Evolutionary conservation across 2,329 filamentous ascomycete genomes (phyloP), one percentile per base, ranked within the genome.

Genomic region (Cryphonectria nitschkei): DNA sequence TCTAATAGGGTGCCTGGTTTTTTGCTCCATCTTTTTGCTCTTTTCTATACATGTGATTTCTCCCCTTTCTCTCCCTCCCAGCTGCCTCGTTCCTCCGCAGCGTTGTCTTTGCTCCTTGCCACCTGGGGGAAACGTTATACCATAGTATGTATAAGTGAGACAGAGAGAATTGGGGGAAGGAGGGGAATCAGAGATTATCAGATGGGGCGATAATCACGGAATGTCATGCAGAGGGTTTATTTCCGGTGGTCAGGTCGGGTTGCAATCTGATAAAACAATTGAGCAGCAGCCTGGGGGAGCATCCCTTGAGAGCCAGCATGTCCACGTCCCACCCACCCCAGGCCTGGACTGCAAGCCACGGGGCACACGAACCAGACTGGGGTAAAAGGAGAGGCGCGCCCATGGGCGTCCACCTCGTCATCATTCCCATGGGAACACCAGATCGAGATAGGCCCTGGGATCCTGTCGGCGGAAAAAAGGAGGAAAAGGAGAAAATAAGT

Each of bases 141-240:
- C 26, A 26, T 26, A 26, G 26, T 26, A 61, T 1, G 7, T 34
- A n/a, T 2, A 8, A 39, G 22, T 34, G 29, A 34, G 29, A 58
- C 54, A 32, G 34, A 19, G 29, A 32, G 9, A n/a, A 9, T 32
- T 19, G 13, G 54, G 54, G 29, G 14, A 29, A 29, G 26, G 54
- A 8, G 54, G 26, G 26, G 29, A 32, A 19, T 16, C 26, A 52
- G 13, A 67, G 50, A 29, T 68, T 54, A 54, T 68, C 58, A 68
- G 67, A 68, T 68, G 67, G 67, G 6, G 67, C 56, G 39, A 68
- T 62, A 52, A 50, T 50, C 37, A n/a, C 34, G 32, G 29, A 22
- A 14, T 34, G n/a, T 14, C 43, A 39, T 41, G 29, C 32, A 32
- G 43, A 8, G 41, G 43, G 13, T 37, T 34, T 61, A 52, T 37